Evolutionary conservation across 257 asterid genomes (phyloP).

Genomic region (Voacanga thouarsii): DNA sequence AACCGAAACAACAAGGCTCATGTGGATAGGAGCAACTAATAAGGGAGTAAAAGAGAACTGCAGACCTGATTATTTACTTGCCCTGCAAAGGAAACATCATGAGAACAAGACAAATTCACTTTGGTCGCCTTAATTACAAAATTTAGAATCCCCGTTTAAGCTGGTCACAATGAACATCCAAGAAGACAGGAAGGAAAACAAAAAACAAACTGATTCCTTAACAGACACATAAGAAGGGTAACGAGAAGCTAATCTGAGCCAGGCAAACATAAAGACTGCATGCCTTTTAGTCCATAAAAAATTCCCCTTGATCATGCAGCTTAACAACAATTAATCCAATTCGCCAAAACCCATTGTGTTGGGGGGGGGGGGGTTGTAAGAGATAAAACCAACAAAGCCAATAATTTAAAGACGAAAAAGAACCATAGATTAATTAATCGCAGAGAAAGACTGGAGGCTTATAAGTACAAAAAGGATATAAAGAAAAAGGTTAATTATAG

Average conservation of each 20-base stretch:
- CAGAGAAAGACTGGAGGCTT: neutral
- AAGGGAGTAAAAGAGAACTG: neutral
- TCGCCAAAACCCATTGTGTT: conserved; percentile 7
- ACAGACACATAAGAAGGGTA: neutral
- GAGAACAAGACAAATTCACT: neutral
- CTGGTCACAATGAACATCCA: neutral
- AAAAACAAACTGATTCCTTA: neutral
- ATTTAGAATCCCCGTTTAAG: neutral
- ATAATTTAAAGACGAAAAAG: neutral
- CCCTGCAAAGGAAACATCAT: neutral
- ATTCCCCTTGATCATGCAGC: conserved; percentile 20
- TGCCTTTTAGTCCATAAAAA: neutral
- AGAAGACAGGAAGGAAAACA: neutral
- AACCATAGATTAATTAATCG: neutral
- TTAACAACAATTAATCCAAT: conserved; percentile 12
- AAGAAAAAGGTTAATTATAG: neutral
- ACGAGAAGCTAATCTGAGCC: neutral
- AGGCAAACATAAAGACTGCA: neutral
- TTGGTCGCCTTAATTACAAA: neutral
- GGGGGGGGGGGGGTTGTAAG: no score
- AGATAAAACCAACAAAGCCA: neutral
- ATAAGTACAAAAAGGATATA: neutral
- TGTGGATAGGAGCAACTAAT: neutral
- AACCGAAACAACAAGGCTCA: neutral
- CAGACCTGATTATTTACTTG: neutral